phyloP scores from a whole-genome alignment of 1,139 yeast genomes.

The Zhuliangozyma blackwelliae region DNA sequence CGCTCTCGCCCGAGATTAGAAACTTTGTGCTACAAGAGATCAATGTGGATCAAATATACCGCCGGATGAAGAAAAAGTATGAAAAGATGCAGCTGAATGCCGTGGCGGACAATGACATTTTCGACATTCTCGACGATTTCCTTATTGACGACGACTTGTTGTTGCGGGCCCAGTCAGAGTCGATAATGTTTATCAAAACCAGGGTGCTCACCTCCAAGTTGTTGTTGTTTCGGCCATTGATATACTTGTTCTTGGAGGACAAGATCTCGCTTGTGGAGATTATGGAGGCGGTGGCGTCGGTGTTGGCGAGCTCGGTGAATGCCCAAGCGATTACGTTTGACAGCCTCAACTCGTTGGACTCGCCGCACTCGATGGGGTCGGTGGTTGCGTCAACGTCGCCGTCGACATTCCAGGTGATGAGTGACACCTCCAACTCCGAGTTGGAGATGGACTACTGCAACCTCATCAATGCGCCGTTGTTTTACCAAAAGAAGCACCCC shows the following conservation, averaged over 20 bases:
- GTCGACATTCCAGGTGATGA: no score
- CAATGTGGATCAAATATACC: slow-evolving; percentile 31
- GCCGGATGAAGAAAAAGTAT: slow-evolving; percentile 24
- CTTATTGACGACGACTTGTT: slow-evolving; percentile 33
- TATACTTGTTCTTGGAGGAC: slow-evolving; percentile 32
- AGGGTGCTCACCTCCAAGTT: slow-evolving; percentile 32
- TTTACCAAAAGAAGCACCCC: slow-evolving; percentile 24
- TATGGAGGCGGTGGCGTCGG: slow-evolving; percentile 21
- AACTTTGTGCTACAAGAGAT: slow-evolving; percentile 31
- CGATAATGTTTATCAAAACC: slow-evolving; percentile 38
- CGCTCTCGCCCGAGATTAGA: slow-evolving; percentile 31
- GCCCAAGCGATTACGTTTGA: not conserved
- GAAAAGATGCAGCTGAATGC: slow-evolving; percentile 13
- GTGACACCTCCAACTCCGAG: slow-evolving; percentile 9
- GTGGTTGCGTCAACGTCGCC: no score
- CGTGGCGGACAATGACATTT: slow-evolving; percentile 12
- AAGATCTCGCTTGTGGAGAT: slow-evolving; percentile 22
- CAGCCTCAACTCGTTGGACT: no score
- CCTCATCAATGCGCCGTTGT: slow-evolving; percentile 26
- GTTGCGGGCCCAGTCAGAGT: slow-evolving; percentile 34
- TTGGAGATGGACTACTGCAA: slow-evolving; percentile 21
- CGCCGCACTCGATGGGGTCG: not conserved
- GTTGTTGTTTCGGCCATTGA: slow-evolving; percentile 31
- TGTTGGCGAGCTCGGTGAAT: slow-evolving; percentile 8
- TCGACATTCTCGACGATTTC: slow-evolving; percentile 29